These are phyloP conservation scores for Graphiopsis chlorocephala DNA, from an alignment of 2,329 filamentous ascomycete species.

Conservation along the genomic window DNA sequence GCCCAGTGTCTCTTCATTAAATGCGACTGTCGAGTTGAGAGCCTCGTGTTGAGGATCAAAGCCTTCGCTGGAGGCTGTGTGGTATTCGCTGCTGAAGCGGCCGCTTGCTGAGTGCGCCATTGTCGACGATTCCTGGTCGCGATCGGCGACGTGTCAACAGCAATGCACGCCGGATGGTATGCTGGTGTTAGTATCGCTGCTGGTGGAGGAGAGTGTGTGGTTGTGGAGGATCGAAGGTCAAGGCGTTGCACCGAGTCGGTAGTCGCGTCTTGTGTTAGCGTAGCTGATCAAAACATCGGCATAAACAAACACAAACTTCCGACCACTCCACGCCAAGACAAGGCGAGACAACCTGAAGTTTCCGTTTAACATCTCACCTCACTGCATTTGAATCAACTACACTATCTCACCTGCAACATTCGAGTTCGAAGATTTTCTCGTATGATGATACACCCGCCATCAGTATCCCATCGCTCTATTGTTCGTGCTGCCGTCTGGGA, in stretches of 20 bases:
- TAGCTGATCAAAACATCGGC: slow-evolving; percentile 6
- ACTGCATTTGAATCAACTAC: neutral
- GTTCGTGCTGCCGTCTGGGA: neutral
- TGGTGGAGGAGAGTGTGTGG: neutral
- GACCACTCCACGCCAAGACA: neutral
- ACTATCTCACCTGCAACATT: neutral
- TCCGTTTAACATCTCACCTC: neutral
- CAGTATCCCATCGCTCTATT: too few species aligned
- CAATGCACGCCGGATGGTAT: slow-evolving; percentile 1
- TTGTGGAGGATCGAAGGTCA: neutral
- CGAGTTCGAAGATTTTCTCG: neutral
- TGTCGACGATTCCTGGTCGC: neutral
- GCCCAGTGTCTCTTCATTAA: slow-evolving; percentile 34
- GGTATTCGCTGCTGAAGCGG: slow-evolving; percentile 17
- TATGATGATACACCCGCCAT: neutral
- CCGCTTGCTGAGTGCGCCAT: slow-evolving; percentile 9
- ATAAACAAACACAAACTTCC: slow-evolving; percentile 2
- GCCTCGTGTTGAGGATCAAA: slow-evolving; percentile 34
- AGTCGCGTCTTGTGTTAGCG: slow-evolving; percentile 1
- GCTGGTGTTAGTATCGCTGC: slow-evolving; percentile 8
- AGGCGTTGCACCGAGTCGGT: slow-evolving; percentile 4
- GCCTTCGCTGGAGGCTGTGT: slow-evolving; percentile 15
- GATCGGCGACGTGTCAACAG: neutral
- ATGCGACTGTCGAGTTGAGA: slow-evolving; percentile 36
- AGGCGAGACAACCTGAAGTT: neutral